A percentile compares a stretch with the other conserved stretches of the same genome.
These are phyloP conservation scores for Mortierella sp. DNA, from an alignment of 371 early-diverging fungal genomes.

Conservation along the genomic window DNA sequence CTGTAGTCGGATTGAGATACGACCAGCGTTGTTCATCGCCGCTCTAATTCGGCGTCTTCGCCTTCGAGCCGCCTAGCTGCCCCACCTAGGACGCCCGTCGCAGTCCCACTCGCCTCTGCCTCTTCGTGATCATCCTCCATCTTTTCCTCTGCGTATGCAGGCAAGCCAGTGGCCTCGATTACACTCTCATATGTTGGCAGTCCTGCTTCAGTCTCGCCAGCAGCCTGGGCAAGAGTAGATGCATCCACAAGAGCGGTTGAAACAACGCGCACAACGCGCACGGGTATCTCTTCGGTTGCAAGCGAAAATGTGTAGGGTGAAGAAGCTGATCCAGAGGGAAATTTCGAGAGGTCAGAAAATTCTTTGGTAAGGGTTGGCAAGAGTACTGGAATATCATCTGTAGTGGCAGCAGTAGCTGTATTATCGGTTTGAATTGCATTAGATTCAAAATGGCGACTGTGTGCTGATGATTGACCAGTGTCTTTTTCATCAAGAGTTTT, in stretches of 20 bases:
- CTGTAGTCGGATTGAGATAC: too few relatives aligned
- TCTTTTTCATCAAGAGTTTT: constrained; percentile 14
- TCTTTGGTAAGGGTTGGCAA: neutral
- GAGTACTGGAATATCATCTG: neutral
- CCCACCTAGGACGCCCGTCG: constrained; percentile 47
- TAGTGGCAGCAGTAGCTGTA: neutral
- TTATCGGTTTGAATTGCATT: neutral
- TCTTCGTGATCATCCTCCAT: constrained; percentile 49
- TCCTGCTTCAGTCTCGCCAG: constrained; percentile 47
- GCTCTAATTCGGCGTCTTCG: constrained; percentile 39
- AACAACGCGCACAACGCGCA: constrained; percentile 52
- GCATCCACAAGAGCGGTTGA: constrained; percentile 49
- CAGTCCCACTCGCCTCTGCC: constrained; percentile 48
- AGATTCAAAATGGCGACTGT: neutral
- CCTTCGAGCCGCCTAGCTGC: constrained; percentile 51
- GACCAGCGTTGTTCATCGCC: constrained; percentile 15
- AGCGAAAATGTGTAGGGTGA: constrained; percentile 21
- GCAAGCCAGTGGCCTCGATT: constrained; percentile 56
- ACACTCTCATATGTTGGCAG: constrained; percentile 56
- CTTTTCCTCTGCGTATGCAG: constrained; percentile 53
- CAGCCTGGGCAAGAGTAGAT: constrained; percentile 51
- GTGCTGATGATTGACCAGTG: constrained; percentile 14
- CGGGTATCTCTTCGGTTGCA: constrained; percentile 53
- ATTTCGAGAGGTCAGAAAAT: neutral
- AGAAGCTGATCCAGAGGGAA: constrained; percentile 1